A percentile compares a stretch with the other conserved stretches of the same genome.
Conservation (phyloP, 441 rosid genomes). For the Populus hybrid region DNA sequence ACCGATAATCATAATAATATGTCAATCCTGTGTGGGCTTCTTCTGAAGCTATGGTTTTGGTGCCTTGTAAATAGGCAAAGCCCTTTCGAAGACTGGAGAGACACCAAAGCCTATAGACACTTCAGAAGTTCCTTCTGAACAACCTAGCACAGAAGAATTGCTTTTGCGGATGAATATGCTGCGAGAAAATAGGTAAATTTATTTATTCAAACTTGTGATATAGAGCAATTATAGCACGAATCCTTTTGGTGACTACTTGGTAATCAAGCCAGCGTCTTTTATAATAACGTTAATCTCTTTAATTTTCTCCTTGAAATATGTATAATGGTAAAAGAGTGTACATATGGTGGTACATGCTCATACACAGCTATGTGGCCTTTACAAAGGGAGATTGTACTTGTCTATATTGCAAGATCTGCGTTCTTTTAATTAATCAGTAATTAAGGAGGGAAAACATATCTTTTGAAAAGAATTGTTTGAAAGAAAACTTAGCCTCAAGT, state of each 20-base stretch:
- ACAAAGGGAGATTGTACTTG: not conserved
- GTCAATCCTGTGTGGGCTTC: not conserved
- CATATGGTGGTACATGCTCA: not conserved
- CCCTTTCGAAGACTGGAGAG: slow-evolving; percentile 56
- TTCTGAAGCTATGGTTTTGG: slow-evolving; percentile 13
- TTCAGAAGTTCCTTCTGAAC: slow-evolving; percentile 42
- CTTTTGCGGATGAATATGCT: slow-evolving; percentile 66
- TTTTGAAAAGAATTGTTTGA: too few relatives aligned
- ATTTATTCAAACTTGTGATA: not conserved
- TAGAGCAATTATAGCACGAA: not conserved
- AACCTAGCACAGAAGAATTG: slow-evolving; percentile 62
- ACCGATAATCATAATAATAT: not conserved
- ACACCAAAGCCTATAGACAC: slow-evolving; percentile 40
- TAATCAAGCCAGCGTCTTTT: not conserved
- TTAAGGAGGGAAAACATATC: not conserved
- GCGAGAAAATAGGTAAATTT: slow-evolving; percentile 55
- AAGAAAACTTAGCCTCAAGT: not conserved
- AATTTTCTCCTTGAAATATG: not conserved
- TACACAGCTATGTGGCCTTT: not conserved
- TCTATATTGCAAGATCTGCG: not conserved
- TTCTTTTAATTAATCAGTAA: not conserved
- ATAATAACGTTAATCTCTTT: not conserved
- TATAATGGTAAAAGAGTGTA: not conserved
- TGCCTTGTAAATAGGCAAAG: slow-evolving; percentile 49
- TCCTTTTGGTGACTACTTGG: not conserved